phyloP scores from a whole-genome alignment of 2,329 filamentous ascomycete genomes.

The Bimuria novae-zelandiae region DNA sequence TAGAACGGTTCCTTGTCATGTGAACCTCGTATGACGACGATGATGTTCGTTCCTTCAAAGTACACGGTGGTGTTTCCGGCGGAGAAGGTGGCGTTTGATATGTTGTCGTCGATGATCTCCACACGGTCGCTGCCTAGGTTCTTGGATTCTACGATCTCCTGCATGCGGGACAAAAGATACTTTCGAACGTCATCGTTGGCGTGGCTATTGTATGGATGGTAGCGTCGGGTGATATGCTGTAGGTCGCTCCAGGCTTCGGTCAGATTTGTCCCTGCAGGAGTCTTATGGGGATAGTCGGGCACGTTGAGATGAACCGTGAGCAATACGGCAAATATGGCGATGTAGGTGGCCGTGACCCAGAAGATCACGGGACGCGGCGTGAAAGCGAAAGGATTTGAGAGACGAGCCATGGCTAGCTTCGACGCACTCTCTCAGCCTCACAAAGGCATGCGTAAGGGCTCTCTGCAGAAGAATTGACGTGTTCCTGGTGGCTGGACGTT shows the following conservation, averaged over 20 bases:
- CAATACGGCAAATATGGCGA: slow-evolving; percentile 74
- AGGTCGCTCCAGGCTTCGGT: slow-evolving; percentile 87
- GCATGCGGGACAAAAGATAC: slow-evolving; percentile 74
- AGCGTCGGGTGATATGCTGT: slow-evolving; percentile 71
- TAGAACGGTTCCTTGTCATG: slow-evolving; percentile 77
- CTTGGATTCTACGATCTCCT: slow-evolving; percentile 70
- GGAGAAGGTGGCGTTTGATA: slow-evolving; percentile 77
- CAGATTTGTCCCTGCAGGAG: slow-evolving; percentile 71
- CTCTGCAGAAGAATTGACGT: neutral
- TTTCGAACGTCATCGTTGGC: slow-evolving; percentile 79
- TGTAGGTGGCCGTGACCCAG: slow-evolving; percentile 75
- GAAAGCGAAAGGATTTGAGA: slow-evolving; percentile 67
- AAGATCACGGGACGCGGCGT: slow-evolving; percentile 80
- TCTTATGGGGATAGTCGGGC: slow-evolving; percentile 64
- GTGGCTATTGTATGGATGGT: slow-evolving; percentile 87
- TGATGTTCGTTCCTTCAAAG: slow-evolving; percentile 90
- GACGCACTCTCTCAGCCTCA: slow-evolving; percentile 8
- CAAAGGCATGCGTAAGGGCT: neutral
- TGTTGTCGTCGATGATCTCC: slow-evolving; percentile 77
- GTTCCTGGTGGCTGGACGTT: neutral
- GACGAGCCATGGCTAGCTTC: slow-evolving; percentile 36
- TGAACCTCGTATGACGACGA: slow-evolving; percentile 85
- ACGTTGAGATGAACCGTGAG: slow-evolving; percentile 77
- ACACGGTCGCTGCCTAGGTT: slow-evolving; percentile 47
- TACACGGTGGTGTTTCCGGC: slow-evolving; percentile 65